Base-by-base conservation (phyloP, 2,329 filamentous ascomycete species). In the Tolypocladium pustulatum region DNA sequence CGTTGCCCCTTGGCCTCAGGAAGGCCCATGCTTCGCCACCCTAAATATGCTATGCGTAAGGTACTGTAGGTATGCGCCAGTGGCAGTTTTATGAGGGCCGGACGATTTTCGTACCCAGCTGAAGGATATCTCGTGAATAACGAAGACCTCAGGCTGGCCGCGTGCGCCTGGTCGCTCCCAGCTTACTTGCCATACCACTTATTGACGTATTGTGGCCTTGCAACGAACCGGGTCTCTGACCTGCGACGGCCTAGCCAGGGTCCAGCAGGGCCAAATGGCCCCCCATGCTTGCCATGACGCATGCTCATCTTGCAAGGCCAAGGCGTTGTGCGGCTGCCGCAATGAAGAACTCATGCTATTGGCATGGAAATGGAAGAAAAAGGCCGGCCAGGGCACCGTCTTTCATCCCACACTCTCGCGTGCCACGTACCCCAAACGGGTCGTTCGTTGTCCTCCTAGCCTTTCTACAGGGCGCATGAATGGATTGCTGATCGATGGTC, bases 251-350 rank as follows among this genome's bases (percentile, higher is more conserved):
- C 46, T n/a, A n/a, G 8, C 43, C 36, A 30, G 15, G 46, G 7
- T 51, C 46, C 46, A n/a, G 27, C 20, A 38, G 27, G 49, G 57
- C 54, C 57, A 55, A 58, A 49, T 34, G 54, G 40, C 22, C 53
- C 57, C 52, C 57, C 52, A 36, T 54, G 51, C 57, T 52, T 32
- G 57, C 55, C 57, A 58, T 58, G 57, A 58, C 57, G 57, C 57
- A 40, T 10, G 55, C 49, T 17, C 27, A 34, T 52, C 30, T 32
- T 32, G 27, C 49, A 34, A 34, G 27, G 49, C 49, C 49, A 27
- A 32, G 49, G 49, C 30, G 30, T 34, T 20, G 27, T 30, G 15
- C 17, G 30, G 49, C 17, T 13, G 10, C 49, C 6, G 49, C 30
- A 20, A 34, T 13, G 49, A 12, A 3, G 9, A 5, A 4, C 49